Base-by-base conservation (phyloP, 768 basidiomycete genomes). In the Tylopilus rubrobrunneus region DNA sequence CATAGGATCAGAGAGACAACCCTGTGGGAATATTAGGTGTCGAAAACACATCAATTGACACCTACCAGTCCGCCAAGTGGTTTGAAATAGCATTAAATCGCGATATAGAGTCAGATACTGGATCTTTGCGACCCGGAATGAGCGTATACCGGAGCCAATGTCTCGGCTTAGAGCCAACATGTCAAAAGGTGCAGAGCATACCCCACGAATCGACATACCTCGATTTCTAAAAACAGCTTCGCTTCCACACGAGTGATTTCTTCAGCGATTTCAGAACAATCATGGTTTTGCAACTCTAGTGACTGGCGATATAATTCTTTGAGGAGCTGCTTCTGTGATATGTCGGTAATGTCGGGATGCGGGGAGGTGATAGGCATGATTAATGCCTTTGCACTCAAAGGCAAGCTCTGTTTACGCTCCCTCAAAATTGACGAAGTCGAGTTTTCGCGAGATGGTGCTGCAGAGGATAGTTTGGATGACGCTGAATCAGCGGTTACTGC, bases 1-100 rank as follows among this genome's bases (percentile, higher is more conserved):
- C 89, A 89, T 14, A 98, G 74, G 49, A 99, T 93, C 53, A 98
- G 73, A 15, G 93, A 93, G 9, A 87, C 84, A 48, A 94, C 90
- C 93, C 95, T 96, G 56, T 15, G 17, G 21, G 46, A 43, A n/a
- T 34, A 46, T 61, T 52, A 60, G 29, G 17, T 34, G 5, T 34
- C n/a, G 36, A 42, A 15, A 5, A 45, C 21, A 23, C 7, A 23
- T 31, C 42, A 29, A 7, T 1, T 19, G 14, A 36, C 45, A 69
- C 79, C 48, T 60, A 90, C 93, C 92, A 95, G 63, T 86, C 82
- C 8, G 86, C 90, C 33, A 96, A 74, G 66, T 89, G 88, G 68
- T 92, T 93, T 47, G 91, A 89, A 57, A 89, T 76, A 7, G 76
- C 72, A 56, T 88, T 90, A 61, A 90, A 89, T 21, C 80, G 76